Conservation (phyloP, 2,329 filamentous ascomycete species). For the Lasiodiplodia citricola region DNA sequence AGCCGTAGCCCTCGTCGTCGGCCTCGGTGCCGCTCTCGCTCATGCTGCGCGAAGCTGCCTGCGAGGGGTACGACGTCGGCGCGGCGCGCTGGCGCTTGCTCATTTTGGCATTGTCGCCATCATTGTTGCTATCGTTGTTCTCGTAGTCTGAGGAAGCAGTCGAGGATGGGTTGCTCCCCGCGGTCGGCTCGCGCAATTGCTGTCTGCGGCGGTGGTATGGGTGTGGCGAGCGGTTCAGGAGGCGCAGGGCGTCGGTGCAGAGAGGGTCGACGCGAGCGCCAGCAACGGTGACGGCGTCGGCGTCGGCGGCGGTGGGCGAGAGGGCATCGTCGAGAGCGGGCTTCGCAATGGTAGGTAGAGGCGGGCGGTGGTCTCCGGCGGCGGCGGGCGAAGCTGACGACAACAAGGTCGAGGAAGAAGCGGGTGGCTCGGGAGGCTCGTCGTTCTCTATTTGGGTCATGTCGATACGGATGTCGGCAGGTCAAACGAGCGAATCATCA, state of each 20-base stretch:
- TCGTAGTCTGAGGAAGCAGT: constrained; percentile 10
- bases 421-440: constrained; percentile 17
- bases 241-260: constrained; percentile 33
- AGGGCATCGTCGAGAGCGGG: neutral
- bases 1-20: constrained; percentile 80
- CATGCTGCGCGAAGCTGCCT: constrained; percentile 17
- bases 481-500: constrained; percentile 23
- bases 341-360: neutral
- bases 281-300: neutral
- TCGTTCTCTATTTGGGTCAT: constrained; percentile 19
- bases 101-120: neutral
- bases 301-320: neutral
- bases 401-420: neutral
- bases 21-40: constrained; percentile 95
- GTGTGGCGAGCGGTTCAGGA: constrained; percentile 46
- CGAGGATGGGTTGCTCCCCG: constrained; percentile 10
- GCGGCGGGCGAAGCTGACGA: neutral
- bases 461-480: neutral
- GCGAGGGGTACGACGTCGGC: constrained; percentile 15
- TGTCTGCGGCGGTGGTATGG: constrained; percentile 41
- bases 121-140: neutral
- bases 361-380: neutral
- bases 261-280: neutral
- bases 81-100: neutral
- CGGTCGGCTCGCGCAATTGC: constrained; percentile 1